Base-by-base conservation (phyloP, 345 rosid genomes). In the Brassica carinata region DNA sequence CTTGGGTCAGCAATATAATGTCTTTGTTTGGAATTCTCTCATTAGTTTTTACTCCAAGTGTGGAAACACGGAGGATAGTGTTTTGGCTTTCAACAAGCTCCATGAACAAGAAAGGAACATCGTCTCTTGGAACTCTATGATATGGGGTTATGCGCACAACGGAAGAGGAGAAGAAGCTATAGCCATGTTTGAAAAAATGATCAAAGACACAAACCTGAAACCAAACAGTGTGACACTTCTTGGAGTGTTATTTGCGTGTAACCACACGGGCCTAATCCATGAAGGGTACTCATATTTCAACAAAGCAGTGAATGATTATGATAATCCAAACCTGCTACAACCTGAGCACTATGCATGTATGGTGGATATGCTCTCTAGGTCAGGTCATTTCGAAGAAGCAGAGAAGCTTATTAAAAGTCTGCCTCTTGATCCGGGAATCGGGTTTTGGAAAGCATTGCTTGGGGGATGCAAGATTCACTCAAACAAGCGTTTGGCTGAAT, bases 401-500 rank as follows among this genome's bases (percentile, higher is more conserved):
- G 84, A 83, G 55, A 78, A 72, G 78, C 85, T 87, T 79, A 76
- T 92, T 51, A 63, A 73, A n/a, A 76, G 79, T 55, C 70, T 94
- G 85, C 92, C 92, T 8, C 83, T 87, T 61, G 87, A 88, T 48
- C 96, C 94, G 0, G 98, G 97, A 53, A 80, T 92, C 45, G 98
- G 97, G 73, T 92, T 94, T 66, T 94, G 98, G 96, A 92, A 92
- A 69, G 94, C 97, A 64, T 80, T 90, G 73, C 97, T 90, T 15
- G 88, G 92, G n/a, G 98, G 98, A 64, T 92, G 97, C 83, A 90
- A 82, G 78, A 88, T 89, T 55, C 94, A 92, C 67, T 87, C 88
- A 17, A 94, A 92, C 69, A 72, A 61, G 64, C 83, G 78, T 77
- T 36, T 90, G 76, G 88, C 87, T 14, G 87, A 83, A 26, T 48